Evolutionary conservation across 164 flowering plant genomes (phyloP), one percentile per base, ranked within the genome.

Genomic region (Akebia trifoliata): DNA sequence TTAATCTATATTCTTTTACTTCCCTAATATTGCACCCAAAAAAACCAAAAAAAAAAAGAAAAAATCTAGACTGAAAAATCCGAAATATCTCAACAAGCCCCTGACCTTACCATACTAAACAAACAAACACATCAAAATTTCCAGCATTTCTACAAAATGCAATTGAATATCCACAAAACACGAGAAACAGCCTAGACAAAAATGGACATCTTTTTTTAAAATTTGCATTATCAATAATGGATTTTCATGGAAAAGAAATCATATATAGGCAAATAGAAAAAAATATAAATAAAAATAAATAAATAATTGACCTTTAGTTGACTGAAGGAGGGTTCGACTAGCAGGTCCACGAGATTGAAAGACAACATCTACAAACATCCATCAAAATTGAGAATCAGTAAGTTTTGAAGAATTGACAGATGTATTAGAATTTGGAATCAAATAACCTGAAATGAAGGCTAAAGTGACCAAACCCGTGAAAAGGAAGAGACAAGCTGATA

Each of bases 251-350:
- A 15, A 29, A 25, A 12, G 29, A 4, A 31, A 17, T 21, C 14
- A 3, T 24, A 25, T 25, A 10, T 34, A 32, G 6, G 7, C 21
- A 34, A 38, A 24, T 26, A 47, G 24, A 64, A 14, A 29, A 8
- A 48, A 49, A n/a, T n/a, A n/a, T n/a, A n/a, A n/a, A n/a, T n/a
- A n/a, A n/a, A n/a, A n/a, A n/a, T n/a, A n/a, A n/a, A n/a, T n/a
- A n/a, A n/a, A n/a, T n/a, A n/a, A 51, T 40, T 18, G 10, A 82
- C 85, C 57, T 71, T 71, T 71, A 60, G 50, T 67, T 15, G 76
- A 63, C 69, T 80, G 83, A 61, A 82, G 87, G 11, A 80, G 80
- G 50, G 47, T 73, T 24, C 85, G 76, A 25, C 80, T 78, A 18
- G 71, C 37, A 26, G 60, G 54, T 66, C 69, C 59, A 40, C 36